Percentiles rank a stretch among this genome's conserved stretches.
Evolutionary conservation across 176 grass and related monocot species (phyloP).

Genomic region (Paspalum vaginatum): DNA sequence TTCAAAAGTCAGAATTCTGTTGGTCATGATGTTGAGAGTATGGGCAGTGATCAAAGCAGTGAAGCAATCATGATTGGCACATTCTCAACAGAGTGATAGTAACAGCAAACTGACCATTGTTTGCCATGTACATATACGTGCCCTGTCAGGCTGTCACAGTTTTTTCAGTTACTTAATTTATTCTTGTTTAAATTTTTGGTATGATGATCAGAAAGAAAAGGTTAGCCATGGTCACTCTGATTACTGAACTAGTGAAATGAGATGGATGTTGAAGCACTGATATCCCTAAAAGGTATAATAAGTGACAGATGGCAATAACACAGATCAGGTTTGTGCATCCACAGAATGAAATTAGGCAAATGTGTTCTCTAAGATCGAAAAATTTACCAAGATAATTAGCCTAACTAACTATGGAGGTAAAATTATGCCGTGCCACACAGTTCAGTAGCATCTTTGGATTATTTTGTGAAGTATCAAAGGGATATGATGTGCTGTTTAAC

Average conservation of each 20-base stretch:
- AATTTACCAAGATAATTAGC: neutral
- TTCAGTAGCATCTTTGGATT: neutral
- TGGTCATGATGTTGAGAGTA: slow-evolving; percentile 30
- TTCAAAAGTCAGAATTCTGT: neutral
- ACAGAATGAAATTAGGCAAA: slow-evolving; percentile 10
- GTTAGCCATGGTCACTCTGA: neutral
- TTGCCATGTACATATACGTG: neutral
- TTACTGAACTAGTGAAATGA: neutral
- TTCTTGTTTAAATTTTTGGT: neutral
- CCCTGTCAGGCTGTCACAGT: neutral
- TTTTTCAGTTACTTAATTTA: slow-evolving; percentile 6
- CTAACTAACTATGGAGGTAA: neutral
- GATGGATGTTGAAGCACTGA: neutral
- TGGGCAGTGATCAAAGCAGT: slow-evolving; percentile 3
- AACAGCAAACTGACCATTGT: slow-evolving; percentile 25
- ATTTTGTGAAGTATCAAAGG: neutral
- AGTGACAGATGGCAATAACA: neutral
- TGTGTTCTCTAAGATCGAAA: neutral
- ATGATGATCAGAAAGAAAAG: neutral
- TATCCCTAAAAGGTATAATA: neutral
- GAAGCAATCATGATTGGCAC: neutral
- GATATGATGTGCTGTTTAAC: neutral
- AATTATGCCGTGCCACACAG: neutral
- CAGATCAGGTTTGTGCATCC: neutral
- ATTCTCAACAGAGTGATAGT: slow-evolving; percentile 22